These are phyloP conservation scores for Begonia masoniana DNA, from an alignment of 306 rosid genomes.

Conservation along the genomic window DNA sequence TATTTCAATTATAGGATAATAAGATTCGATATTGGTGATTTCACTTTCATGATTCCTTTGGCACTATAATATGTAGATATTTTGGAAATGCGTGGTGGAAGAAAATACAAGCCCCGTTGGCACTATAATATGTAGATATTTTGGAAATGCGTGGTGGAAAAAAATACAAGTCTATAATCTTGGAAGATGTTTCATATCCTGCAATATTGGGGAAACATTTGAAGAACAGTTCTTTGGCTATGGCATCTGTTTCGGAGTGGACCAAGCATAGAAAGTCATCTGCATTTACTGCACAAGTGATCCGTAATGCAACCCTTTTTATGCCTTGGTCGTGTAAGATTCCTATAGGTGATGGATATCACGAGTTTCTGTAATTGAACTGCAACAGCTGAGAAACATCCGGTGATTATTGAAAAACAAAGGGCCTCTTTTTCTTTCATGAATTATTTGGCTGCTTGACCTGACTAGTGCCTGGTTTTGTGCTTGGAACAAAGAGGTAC, in stretches of 20 bases:
- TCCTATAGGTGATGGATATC: conserved; percentile 70
- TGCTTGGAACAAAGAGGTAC: conserved; percentile 48
- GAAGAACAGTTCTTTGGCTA: conserved; percentile 43
- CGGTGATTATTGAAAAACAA: conserved; percentile 14
- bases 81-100: conserved; percentile 38
- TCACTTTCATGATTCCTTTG: neutral
- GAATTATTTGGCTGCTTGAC: conserved; percentile 19
- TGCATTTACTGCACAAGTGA: conserved; percentile 56
- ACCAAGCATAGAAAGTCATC: conserved; percentile 53
- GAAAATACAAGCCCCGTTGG: conserved; percentile 8
- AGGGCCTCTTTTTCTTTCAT: conserved; percentile 18
- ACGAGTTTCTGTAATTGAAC: conserved; percentile 42
- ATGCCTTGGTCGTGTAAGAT: conserved; percentile 91
- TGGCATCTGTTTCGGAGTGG: conserved; percentile 82
- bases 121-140: conserved; percentile 23
- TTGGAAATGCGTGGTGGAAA: conserved; percentile 38
- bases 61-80: conserved; percentile 23
- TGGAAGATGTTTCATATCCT: conserved; percentile 19
- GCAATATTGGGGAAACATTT: conserved; percentile 15
- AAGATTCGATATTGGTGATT: neutral
- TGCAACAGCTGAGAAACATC: conserved; percentile 10
- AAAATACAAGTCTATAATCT: conserved; percentile 14
- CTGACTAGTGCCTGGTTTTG: conserved; percentile 40
- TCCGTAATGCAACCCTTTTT: conserved; percentile 64
- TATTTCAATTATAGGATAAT: neutral